Evolutionary conservation across 805 yeast genomes (phyloP).

Genomic region (Lipomyces kockii): DNA sequence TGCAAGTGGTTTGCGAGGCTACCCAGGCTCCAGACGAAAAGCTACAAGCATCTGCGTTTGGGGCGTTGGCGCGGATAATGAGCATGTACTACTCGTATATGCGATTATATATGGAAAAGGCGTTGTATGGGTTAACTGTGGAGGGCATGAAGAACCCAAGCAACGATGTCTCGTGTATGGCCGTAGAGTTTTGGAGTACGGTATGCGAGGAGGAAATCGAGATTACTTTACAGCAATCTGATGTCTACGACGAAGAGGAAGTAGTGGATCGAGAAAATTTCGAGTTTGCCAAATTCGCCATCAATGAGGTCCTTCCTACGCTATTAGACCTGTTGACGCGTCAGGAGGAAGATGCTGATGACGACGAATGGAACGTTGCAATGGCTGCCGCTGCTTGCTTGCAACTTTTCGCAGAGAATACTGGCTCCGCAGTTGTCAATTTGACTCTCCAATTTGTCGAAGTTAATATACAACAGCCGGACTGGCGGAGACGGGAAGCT

Average conservation of each 20-base stretch:
- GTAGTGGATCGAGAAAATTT: slow-evolving; percentile 56
- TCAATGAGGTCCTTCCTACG: slow-evolving; percentile 85
- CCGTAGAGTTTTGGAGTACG: slow-evolving; percentile 98
- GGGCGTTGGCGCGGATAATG: slow-evolving; percentile 92
- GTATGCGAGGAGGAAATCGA: slow-evolving; percentile 98
- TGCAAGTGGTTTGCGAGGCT: slow-evolving; percentile 99
- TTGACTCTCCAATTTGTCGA: slow-evolving; percentile 86
- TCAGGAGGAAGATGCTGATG: slow-evolving; percentile 89
- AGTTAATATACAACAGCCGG: slow-evolving; percentile 59
- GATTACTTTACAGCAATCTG: slow-evolving; percentile 59
- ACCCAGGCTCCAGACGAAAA: slow-evolving; percentile 86
- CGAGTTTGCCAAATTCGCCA: slow-evolving; percentile 85
- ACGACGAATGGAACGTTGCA: slow-evolving; percentile 94
- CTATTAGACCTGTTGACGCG: slow-evolving; percentile 76
- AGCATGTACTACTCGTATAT: slow-evolving; percentile 83
- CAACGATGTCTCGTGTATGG: slow-evolving; percentile 94
- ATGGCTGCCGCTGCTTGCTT: slow-evolving; percentile 99
- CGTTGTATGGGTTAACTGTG: slow-evolving; percentile 86
- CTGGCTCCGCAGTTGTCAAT: slow-evolving; percentile 82
- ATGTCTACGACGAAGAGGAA: slow-evolving; percentile 47
- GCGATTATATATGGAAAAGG: slow-evolving; percentile 97
- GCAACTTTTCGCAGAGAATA: slow-evolving; percentile 88
- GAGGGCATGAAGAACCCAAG: slow-evolving; percentile 85
- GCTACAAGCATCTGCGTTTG: slow-evolving; percentile 92
- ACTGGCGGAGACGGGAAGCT: slow-evolving; percentile 93